Base-by-base conservation (phyloP, 1,284 basidiomycete genomes). In the Trametes pubescens region DNA sequence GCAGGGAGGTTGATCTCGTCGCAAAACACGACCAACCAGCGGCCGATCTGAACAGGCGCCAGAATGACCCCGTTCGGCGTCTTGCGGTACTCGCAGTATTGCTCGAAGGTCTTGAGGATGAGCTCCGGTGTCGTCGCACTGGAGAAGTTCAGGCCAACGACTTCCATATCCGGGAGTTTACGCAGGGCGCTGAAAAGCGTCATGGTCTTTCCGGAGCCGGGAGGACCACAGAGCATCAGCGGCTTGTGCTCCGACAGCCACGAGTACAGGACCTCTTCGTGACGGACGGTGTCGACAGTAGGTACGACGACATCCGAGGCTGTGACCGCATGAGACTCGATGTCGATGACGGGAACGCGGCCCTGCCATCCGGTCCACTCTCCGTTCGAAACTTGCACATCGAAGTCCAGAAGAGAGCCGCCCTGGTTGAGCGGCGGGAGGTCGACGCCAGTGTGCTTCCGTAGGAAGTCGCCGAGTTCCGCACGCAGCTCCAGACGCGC, bases 131-230 rank as follows among this genome's bases (percentile, higher is more conserved):
- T 99, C 0, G 98, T 99, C 14, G 98, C 98, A 75, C 95, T 98
- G 47, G 98, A 99, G 79, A 99, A 99, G 80, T 99, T 99, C 71
- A 99, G 89, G 53, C 98, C 98, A 63, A 98, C 96, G 52, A 99
- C 95, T 75, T 99, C 98, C 90, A 99, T 96, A 77, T 99, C 96
- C 4, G 96, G 96, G 49, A 99, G 85, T 78, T 99, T 99, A 61
- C 98, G 91, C 37, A 99, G 86, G 5, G 98, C 98, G 69, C 95
- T 98, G 82, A 99, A 99, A n/a, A 99, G 82, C 0, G 98, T 99
- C 98, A 99, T 99, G 5, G 98, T 99, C 83, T 99, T 99, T 44
- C 98, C 98, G 26, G 97, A 99, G 74, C 98, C 98, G 8, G 98
- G 98, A 72, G 98, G 98, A 52, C 98, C 98, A 76, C 98, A 99